Evolutionary conservation across 768 basidiomycete species (phyloP), one percentile per base, ranked within the genome.

Genomic region (Agaricus subrufescens): DNA sequence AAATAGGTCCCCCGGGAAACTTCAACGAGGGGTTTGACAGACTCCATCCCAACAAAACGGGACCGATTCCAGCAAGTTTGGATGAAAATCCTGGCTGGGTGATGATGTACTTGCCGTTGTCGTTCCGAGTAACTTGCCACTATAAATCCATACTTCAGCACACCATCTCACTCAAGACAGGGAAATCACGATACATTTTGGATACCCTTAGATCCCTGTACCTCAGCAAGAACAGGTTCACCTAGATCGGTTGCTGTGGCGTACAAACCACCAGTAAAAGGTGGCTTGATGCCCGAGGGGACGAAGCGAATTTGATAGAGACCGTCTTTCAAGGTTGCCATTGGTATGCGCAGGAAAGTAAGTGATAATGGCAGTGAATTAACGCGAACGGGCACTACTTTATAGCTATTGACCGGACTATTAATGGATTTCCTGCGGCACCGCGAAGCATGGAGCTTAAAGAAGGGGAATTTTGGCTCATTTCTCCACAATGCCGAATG

Each of bases 71-170:
- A 23, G 43, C 29, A 14, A 31, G 8, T 30, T 42, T 51, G 26
- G 23, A 34, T n/a, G 44, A 9, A 43, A 45, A 45, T 4, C 43
- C 52, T 11, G 42, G 42, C 14, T 46, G 27, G 30, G 52, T 46
- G 19, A 53, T 53, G 19, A 37, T 53, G 27, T 34, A 53, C 9
- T 53, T 53, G 30, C 34, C 31, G 31, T 53, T 46, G 25, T 53
- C 10, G 4, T 9, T 46, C 19, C 12, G 38, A 12, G 19, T 25
- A 9, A 53, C 44, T 14, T 45, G 43, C 52, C 52, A 53, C 52
- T 53, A 14, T 30, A 8, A 12, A 52, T 12, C 5, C 45, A 46
- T 5, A 26, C 7, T n/a, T 26, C n/a, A 29, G 23, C 25, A 46
- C 45, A 26, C 19, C 12, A 9, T 48, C 19, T 14, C 19, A 42